These are phyloP conservation scores for Melanopsichium pennsylvanicum DNA, from an alignment of 1,284 basidiomycete genomes.

Conservation along the genomic window DNA sequence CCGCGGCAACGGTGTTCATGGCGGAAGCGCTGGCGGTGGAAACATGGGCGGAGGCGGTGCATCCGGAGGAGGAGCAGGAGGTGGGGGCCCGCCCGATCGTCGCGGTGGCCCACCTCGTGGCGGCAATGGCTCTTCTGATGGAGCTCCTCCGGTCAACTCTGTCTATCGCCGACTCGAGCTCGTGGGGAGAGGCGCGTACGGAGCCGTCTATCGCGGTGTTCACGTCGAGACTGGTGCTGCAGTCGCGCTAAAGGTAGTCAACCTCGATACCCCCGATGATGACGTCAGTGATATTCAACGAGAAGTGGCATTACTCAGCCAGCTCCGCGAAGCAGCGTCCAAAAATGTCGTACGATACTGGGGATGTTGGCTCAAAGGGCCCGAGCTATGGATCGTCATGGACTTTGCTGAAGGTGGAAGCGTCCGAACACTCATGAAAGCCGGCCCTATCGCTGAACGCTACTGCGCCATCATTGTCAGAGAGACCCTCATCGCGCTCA, in stretches of 20 bases:
- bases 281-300: slow-evolving; percentile 96
- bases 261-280: slow-evolving; percentile 88
- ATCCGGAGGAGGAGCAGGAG: slow-evolving; percentile 23
- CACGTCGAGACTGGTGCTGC: slow-evolving; percentile 83
- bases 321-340: slow-evolving; percentile 77
- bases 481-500: slow-evolving; percentile 72
- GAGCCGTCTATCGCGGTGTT: slow-evolving; percentile 67
- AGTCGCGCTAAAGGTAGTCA: slow-evolving; percentile 96
- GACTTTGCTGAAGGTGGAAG: slow-evolving; percentile 96
- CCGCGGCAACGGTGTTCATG: slow-evolving; percentile 8
- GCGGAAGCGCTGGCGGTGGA: slow-evolving; percentile 4
- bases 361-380: slow-evolving; percentile 91
- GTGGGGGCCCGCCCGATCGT: slow-evolving; percentile 37
- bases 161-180: slow-evolving; percentile 60
- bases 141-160: slow-evolving; percentile 29
- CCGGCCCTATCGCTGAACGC: slow-evolving; percentile 82
- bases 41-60: slow-evolving; percentile 16
- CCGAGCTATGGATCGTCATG: slow-evolving; percentile 98
- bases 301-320: slow-evolving; percentile 90
- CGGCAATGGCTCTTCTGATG: slow-evolving; percentile 15
- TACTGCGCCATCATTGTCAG: slow-evolving; percentile 87
- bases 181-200: slow-evolving; percentile 63
- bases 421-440: slow-evolving; percentile 83
- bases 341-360: slow-evolving; percentile 95
- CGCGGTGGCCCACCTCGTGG: slow-evolving; percentile 18